Evolutionary conservation across 148 eudicot species (phyloP).

Genomic region (Diospyros lotus): DNA sequence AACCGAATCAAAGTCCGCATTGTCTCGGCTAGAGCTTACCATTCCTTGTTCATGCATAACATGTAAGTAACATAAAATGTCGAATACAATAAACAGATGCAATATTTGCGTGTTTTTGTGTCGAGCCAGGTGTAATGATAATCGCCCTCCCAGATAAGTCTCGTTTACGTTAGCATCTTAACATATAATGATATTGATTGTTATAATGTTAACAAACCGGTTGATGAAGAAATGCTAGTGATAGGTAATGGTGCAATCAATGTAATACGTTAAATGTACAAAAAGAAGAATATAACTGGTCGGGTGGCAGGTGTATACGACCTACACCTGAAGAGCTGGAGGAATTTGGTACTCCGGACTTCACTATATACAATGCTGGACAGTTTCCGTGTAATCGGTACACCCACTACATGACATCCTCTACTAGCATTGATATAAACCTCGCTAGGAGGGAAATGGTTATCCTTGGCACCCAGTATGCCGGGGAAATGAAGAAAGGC

Average conservation of each 20-base stretch:
- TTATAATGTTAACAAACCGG: background rate
- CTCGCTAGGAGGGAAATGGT: slow-evolving; percentile 82
- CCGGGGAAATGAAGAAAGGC: slow-evolving; percentile 94
- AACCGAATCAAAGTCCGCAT: slow-evolving; percentile 80
- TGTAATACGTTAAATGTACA: slow-evolving; percentile 22
- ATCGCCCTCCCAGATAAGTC: slow-evolving; percentile 29
- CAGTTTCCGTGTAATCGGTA: slow-evolving; percentile 80
- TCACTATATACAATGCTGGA: slow-evolving; percentile 86
- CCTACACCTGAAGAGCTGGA: slow-evolving; percentile 79
- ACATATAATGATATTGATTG: background rate
- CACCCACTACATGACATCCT: slow-evolving; percentile 87
- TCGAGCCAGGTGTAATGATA: slow-evolving; percentile 13
- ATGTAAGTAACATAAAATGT: slow-evolving; percentile 41
- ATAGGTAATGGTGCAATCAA: slow-evolving; percentile 15
- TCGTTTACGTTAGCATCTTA: slow-evolving; percentile 7
- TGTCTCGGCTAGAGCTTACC: slow-evolving; percentile 84
- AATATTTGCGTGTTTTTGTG: slow-evolving; percentile 5
- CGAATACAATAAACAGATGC: background rate
- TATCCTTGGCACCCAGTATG: slow-evolving; percentile 80
- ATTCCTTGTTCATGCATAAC: slow-evolving; percentile 89
- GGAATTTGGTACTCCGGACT: slow-evolving; percentile 75
- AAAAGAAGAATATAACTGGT: slow-evolving; percentile 31
- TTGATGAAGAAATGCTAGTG: background rate
- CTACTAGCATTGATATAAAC: slow-evolving; percentile 76
- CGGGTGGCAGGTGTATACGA: slow-evolving; percentile 82